Evolutionary conservation across 257 asterid species (phyloP), one percentile per base, ranked within the genome.

Genomic region (Plantago ovata): DNA sequence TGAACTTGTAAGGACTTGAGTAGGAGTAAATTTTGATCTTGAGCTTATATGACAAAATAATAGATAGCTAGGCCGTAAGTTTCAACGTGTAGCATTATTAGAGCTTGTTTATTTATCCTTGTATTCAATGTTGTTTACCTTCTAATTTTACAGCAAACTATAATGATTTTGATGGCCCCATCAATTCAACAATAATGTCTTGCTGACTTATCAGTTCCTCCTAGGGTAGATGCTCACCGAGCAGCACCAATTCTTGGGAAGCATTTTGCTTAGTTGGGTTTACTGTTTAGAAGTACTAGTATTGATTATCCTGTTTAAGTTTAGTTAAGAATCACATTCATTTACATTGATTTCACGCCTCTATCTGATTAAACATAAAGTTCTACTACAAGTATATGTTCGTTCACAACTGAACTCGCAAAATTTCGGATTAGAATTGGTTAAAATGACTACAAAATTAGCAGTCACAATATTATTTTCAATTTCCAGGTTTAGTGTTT

Each of bases 271-370:
- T 21, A 24, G 32, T 56, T 7, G 41, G 41, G 40, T 38, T 51
- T 60, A 16, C 15, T 15, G 13, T 21, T 15, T 43, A 28, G 36
- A 28, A 28, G 7, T 28, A 28, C 7, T 28, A 28, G 33, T 28
- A 28, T 28, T 28, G 36, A 28, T 56, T 53, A 56, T 50, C 45
- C 44, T 15, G 14, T 9, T 5, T 15, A 33, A 45, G 45, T 45
- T 60, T 46, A 46, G 24, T 59, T 43, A 11, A 43, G n/a, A 59
- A 23, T 24, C 15, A 23, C 12, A 59, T 44, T 24, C 40, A 57
- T 59, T 8, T 43, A 41, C 53, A n/a, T 10, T 43, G 43, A 43
- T 38, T 13, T 10, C 10, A 1, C 39, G 2, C 33, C 13, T 33
- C 28, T 10, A 14, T 53, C 2, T 28, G 36, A 20, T 18, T 7